Percentiles rank a stretch among this genome's conserved stretches.
phyloP scores from a whole-genome alignment of 768 basidiomycete genomes.

The Heimioporus sp. region DNA sequence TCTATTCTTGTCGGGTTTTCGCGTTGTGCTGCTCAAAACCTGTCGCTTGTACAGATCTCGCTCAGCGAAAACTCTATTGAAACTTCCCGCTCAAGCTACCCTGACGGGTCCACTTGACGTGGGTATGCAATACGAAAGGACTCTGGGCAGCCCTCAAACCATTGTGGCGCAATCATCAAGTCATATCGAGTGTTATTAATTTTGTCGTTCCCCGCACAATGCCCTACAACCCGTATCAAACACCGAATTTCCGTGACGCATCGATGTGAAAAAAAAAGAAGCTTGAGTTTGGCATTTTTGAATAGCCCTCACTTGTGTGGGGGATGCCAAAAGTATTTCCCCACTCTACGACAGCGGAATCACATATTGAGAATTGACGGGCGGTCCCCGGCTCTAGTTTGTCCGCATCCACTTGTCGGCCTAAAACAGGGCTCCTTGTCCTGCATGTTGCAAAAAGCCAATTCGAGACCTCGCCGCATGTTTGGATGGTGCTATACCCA shows the following conservation, averaged over 20 bases:
- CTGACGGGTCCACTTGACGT: conserved; percentile 2
- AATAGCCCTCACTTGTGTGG: not conserved
- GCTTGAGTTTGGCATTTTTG: conserved; percentile 3
- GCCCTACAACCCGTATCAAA: not conserved
- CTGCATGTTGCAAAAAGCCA: not conserved
- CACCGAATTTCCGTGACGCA: not conserved
- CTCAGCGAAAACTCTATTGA: conserved; percentile 1
- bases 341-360: no score
- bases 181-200: not conserved
- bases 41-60: conserved; percentile 1
- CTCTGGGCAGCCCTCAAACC: not conserved
- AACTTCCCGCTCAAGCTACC: not conserved
- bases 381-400: no score
- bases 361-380: no score
- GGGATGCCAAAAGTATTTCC: not conserved
- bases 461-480: conserved; percentile 12
- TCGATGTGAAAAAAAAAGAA: conserved; percentile 2
- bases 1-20: not conserved
- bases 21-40: not conserved
- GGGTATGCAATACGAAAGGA: not conserved
- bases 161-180: not conserved
- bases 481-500: conserved; percentile 4
- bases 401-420: no score
- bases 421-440: no score
- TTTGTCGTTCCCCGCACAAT: not conserved